Evolutionary conservation across 148 eudicot genomes (phyloP).

Genomic region (Selenicereus undatus): DNA sequence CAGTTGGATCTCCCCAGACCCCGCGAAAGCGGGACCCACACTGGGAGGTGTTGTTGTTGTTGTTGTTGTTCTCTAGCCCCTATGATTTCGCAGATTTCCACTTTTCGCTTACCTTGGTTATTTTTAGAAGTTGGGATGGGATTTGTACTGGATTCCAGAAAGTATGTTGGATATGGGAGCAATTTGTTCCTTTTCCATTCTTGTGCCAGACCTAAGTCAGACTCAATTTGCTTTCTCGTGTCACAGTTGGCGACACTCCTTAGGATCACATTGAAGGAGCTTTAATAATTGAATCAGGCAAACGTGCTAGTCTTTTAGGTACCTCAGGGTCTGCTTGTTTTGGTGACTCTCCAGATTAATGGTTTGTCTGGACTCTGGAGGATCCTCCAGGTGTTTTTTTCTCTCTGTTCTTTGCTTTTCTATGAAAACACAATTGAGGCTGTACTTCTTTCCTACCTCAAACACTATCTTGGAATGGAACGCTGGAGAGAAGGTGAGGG

Average conservation of each 20-base stretch:
- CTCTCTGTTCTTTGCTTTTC: background rate
- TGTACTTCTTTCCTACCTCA: background rate
- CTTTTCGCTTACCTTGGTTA: background rate
- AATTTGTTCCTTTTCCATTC: background rate
- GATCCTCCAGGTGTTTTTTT: background rate
- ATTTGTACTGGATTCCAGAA: background rate
- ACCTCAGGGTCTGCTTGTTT: background rate
- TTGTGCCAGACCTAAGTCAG: background rate
- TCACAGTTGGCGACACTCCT: background rate
- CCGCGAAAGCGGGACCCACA: no score
- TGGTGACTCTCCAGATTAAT: no score
- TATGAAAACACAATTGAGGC: background rate
- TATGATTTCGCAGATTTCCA: no score
- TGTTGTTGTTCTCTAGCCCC: no score
- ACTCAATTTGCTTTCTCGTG: background rate
- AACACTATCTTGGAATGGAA: background rate
- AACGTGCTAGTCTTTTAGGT: no score
- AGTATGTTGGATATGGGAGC: background rate
- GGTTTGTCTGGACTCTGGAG: background rate
- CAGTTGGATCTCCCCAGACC: no score
- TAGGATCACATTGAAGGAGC: background rate
- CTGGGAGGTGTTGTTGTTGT: no score
- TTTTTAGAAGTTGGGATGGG: background rate
- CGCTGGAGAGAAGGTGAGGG: background rate
- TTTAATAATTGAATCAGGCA: background rate